Conservation (phyloP, 192 early-diverging fungal species). For the Gonapodya prolifera region DNA sequence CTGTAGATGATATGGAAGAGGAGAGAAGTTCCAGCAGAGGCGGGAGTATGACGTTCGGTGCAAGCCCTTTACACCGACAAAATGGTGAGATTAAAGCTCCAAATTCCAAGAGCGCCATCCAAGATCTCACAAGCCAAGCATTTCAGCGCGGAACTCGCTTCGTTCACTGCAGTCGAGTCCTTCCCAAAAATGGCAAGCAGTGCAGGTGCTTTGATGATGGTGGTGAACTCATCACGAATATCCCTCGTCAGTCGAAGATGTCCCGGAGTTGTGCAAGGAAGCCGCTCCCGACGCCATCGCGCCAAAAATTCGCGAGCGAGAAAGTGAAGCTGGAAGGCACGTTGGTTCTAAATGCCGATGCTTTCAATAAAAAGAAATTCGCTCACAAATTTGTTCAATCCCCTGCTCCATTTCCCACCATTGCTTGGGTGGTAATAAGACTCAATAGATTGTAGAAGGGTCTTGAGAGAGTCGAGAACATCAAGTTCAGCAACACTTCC, state of each 20-base stretch:
- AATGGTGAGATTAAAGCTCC: background rate
- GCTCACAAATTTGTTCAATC: background rate
- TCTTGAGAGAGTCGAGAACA: background rate
- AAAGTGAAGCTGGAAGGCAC: background rate
- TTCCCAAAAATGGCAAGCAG: constrained; percentile 65
- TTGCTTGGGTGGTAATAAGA: background rate
- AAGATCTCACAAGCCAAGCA: constrained; percentile 47
- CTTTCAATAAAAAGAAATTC: background rate
- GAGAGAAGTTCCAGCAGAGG: background rate
- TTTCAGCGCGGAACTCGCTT: constrained; percentile 49
- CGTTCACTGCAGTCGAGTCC: constrained; percentile 43
- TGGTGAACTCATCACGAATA: constrained; percentile 45
- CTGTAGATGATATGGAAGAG: background rate
- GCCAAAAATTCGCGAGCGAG: background rate
- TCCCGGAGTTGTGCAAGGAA: constrained; percentile 41
- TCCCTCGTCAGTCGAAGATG: constrained; percentile 41
- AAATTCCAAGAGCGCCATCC: background rate
- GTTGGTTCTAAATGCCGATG: no score
- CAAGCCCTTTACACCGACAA: background rate
- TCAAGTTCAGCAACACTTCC: background rate
- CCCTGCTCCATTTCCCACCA: background rate
- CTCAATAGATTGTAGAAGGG: background rate
- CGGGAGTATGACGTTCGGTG: background rate
- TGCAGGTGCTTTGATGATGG: constrained; percentile 39
- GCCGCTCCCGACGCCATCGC: background rate